Base-by-base conservation (phyloP, 176 grass and related monocot species). In the Eleusine indica region DNA sequence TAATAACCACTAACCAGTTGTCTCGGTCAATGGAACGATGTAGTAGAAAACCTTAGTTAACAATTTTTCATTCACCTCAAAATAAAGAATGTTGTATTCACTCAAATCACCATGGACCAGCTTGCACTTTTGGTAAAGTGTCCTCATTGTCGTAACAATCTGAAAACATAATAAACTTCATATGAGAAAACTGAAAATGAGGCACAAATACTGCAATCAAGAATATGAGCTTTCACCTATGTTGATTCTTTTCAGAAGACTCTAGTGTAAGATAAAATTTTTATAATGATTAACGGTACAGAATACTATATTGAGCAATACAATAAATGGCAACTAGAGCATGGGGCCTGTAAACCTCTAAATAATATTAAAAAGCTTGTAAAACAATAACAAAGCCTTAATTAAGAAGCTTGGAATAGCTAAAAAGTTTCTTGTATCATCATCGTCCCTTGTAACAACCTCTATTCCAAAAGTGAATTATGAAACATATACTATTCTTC, bases 81-180 rank as follows among this genome's bases (percentile, higher is more conserved):
- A 99, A 92, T 99, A 96, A 77, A 99, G 91, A 82, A 99, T 93
- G 75, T 99, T 99, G 85, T 99, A 99, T 87, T 99, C 96, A 83
- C 96, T 99, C 81, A 99, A 87, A 86, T 99, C 96, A 78, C 96
- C 96, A 83, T 99, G 96, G 30, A 99, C 96, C 75, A 99, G 77
- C 81, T 99, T 95, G 85, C 96, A 99, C 74, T 96, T 96, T 80
- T 99, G 96, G 73, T 94, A 96, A 10, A 98, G 76, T 75, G 85
- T 90, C 60, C 93, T 84, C 93, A 99, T 99, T 69, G 71, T 89
- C 67, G 93, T 99, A 84, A 96, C 87, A 69, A 99, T 95, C 96
- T 98, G 82, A 81, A 82, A 89, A 77, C 21, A 93, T 73, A 58
- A 29, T 38, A 6, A 30, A 71, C 56, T 63, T 82, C 46, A 89